Evolutionary conservation across 2,329 filamentous ascomycete species (phyloP).

Genomic region (Penicillium freii): DNA sequence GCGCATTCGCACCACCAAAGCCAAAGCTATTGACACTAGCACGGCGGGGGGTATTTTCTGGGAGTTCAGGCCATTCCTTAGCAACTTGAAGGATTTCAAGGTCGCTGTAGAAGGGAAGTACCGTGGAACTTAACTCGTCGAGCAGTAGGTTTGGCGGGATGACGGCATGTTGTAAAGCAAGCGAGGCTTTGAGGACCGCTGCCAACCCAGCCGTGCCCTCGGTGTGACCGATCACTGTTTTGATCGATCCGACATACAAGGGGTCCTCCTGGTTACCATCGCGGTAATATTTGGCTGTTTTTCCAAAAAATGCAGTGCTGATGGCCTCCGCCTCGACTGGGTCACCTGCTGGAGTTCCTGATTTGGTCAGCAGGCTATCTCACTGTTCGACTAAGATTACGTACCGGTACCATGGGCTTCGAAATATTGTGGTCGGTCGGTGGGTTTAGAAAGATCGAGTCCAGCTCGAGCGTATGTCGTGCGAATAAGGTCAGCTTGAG

Average conservation of each 20-base stretch:
- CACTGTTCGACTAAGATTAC: neutral
- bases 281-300: conserved; percentile 7
- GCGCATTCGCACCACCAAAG: conserved; percentile 39
- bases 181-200: conserved; percentile 34
- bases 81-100: conserved; percentile 24
- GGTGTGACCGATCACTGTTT: conserved; percentile 36
- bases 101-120: conserved; percentile 25
- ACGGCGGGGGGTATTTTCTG: conserved; percentile 24
- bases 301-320: conserved; percentile 23
- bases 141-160: conserved; percentile 34
- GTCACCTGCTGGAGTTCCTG: conserved; percentile 26
- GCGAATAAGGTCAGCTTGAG: conserved; percentile 43
- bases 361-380: neutral
- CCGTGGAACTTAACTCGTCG: conserved; percentile 26
- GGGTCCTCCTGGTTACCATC: conserved; percentile 4
- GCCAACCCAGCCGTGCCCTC: conserved; percentile 37
- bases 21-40: conserved; percentile 51
- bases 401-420: conserved; percentile 49
- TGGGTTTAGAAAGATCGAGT: conserved; percentile 30
- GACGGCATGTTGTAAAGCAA: conserved; percentile 41
- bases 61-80: conserved; percentile 22
- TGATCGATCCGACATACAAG: conserved; percentile 33
- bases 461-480: conserved; percentile 41
- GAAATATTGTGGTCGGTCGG: conserved; percentile 43
- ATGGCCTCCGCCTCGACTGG: conserved; percentile 26